Evolutionary conservation across 1,284 basidiomycete genomes (phyloP).

Genomic region (Leccinum subfulvum): DNA sequence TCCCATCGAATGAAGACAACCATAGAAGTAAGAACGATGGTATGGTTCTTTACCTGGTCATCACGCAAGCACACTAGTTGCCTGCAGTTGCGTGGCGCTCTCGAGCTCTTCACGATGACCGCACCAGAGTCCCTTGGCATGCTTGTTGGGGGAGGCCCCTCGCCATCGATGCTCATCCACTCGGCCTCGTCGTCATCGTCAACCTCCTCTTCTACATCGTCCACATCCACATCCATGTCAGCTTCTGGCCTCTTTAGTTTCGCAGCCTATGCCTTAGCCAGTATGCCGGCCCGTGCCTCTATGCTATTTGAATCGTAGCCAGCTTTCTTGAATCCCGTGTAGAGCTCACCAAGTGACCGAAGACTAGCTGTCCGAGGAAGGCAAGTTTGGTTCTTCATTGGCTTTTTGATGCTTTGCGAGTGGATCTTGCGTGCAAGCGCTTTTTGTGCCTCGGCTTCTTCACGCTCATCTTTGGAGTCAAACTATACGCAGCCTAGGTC

Average conservation of each 20-base stretch:
- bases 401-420: too few relatives aligned
- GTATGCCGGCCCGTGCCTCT: constrained; percentile 80
- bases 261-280: constrained; percentile 76
- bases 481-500: too few relatives aligned
- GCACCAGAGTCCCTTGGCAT: constrained; percentile 62
- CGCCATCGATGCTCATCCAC: constrained; percentile 71
- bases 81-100: constrained; percentile 67
- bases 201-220: constrained; percentile 48
- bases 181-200: constrained; percentile 42
- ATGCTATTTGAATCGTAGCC: constrained; percentile 90
- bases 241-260: constrained; percentile 68
- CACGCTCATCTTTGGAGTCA: too few relatives aligned
- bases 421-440: too few relatives aligned
- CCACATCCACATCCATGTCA: constrained; percentile 49
- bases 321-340: constrained; percentile 76
- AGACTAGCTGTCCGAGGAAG: too few relatives aligned
- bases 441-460: too few relatives aligned
- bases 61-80: constrained; percentile 77
- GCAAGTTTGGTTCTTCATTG: too few relatives aligned
- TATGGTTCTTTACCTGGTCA: constrained; percentile 49
- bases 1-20: background rate
- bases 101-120: constrained; percentile 40
- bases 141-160: constrained; percentile 40
- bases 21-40: background rate
- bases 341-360: constrained; percentile 84